Conservation (phyloP, 2,329 filamentous ascomycete genomes). For the Diaporthe humulicola region DNA sequence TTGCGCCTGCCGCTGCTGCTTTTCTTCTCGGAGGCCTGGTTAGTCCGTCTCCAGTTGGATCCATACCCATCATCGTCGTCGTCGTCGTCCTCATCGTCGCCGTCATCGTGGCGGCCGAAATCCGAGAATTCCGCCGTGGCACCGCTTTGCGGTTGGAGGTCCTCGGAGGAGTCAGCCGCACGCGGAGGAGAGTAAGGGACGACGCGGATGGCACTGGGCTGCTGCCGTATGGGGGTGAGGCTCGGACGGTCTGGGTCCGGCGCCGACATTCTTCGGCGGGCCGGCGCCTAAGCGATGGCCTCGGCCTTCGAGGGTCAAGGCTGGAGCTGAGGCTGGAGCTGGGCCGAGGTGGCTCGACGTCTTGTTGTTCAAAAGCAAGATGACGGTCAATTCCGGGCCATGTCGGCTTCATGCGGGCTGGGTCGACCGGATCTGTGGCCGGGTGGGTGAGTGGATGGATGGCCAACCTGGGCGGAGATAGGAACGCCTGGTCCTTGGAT, state of each 20-base stretch:
- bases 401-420: constrained; percentile 47
- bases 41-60: constrained; percentile 28
- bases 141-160: constrained; percentile 44
- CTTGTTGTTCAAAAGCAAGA: constrained; percentile 38
- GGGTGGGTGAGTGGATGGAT: neutral
- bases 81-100: constrained; percentile 6
- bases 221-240: constrained; percentile 54
- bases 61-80: neutral
- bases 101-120: constrained; percentile 6
- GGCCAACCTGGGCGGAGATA: neutral
- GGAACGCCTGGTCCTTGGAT: constrained; percentile 8
- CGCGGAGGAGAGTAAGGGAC: constrained; percentile 62
- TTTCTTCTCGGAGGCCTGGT: constrained; percentile 24
- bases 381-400: constrained; percentile 49
- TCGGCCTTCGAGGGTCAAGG: constrained; percentile 19
- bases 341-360: constrained; percentile 36
- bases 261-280: constrained; percentile 45
- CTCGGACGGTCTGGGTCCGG: constrained; percentile 45
- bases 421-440: constrained; percentile 10
- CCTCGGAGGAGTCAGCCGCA: constrained; percentile 44
- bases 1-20: neutral
- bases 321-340: neutral
- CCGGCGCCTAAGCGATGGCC: constrained; percentile 32
- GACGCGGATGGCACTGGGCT: constrained; percentile 60
- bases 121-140: constrained; percentile 19